These are phyloP conservation scores for Fusarium haematococcum DNA, from an alignment of 2,329 filamentous ascomycete species.

Conservation along the genomic window DNA sequence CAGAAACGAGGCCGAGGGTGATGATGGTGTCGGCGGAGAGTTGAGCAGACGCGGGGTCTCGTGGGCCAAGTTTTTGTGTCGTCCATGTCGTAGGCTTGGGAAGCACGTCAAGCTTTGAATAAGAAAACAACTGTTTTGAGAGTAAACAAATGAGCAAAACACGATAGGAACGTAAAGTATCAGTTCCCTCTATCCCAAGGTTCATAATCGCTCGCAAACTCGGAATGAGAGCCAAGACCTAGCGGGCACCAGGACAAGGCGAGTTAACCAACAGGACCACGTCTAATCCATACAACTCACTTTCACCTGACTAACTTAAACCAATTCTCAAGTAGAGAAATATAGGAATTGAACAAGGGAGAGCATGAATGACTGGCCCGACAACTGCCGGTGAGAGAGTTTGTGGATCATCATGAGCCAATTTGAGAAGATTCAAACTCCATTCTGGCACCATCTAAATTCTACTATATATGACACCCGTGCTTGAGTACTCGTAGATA, in stretches of 20 bases:
- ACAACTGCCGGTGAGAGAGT: neutral
- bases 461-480: conserved; percentile 1
- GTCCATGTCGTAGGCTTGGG: neutral
- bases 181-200: neutral
- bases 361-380: neutral
- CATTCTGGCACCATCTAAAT: neutral
- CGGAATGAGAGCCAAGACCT: neutral
- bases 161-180: rapidly evolving
- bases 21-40: neutral
- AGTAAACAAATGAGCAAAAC: rapidly evolving
- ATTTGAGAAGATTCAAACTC: neutral
- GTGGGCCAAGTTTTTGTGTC: neutral
- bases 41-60: neutral
- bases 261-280: neutral
- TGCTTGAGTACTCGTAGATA: neutral
- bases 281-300: neutral
- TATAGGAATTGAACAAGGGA: neutral
- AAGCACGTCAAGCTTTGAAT: neutral
- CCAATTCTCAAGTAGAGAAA: neutral
- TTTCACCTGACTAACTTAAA: neutral
- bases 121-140: neutral
- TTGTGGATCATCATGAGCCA: neutral
- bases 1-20: neutral
- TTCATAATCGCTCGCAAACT: neutral
- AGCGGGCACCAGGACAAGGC: neutral